Base-by-base conservation (phyloP, 164 flowering plant species). In the Vitis amurensis region DNA sequence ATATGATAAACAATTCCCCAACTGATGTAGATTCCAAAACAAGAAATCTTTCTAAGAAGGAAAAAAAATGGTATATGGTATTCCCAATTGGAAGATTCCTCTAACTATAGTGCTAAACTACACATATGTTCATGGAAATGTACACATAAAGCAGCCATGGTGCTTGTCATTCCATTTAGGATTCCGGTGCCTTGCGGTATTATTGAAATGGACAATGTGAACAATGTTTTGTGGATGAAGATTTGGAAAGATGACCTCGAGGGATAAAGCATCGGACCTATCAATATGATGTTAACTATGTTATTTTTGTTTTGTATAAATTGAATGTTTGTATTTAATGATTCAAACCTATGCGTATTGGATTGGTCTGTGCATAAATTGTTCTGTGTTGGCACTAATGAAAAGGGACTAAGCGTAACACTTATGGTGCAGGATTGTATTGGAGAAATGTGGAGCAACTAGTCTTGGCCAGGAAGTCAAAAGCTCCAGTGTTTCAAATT, bases 21-120 rank as follows among this genome's bases (percentile, higher is more conserved):
- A 31, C 15, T 8, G 58, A 49, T 53, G 52, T 48, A 30, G 61
- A 55, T 55, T 62, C 60, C 53, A 55, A 62, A 17, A 37, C 51
- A 55, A 68, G 52, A 61, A 69, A 30, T 48, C 11, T 68, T 50
- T 23, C 9, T 48, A 29, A 15, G 37, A 31, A 50, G 66, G 51
- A 31, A 14, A 1, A 37, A 37, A 61, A 37, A 14, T 48, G 37
- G 29, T 37, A 61, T 61, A 11, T 8, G 4, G 8, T n/a, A 19
- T 12, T 9, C 29, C 29, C 50, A 16, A 6, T 31, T 29, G 31
- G 13, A 19, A 58, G 17, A 55, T 10, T 58, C 27, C 27, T 23
- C 27, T n/a, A 10, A 12, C 61, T 19, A 1, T 6, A 10, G 11
- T 19, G 12, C 9, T 11, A 19, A 17, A 30, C 5, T 17, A 12